Evolutionary conservation across 495 filamentous ascomycete genomes (phyloP), one percentile per base, ranked within the genome.

Genomic region (Neurospora sp.): DNA sequence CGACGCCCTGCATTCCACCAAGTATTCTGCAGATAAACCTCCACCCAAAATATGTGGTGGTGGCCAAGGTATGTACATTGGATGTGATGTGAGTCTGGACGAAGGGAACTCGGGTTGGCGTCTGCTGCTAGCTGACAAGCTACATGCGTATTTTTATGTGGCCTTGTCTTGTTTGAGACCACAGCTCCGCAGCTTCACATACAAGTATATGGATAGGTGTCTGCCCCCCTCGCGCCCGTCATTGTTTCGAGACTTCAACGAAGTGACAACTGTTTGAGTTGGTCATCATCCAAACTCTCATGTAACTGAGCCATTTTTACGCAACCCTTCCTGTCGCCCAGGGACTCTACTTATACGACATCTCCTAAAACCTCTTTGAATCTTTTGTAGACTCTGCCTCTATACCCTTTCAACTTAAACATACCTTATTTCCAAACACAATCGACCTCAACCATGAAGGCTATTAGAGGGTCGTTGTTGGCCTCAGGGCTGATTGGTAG

Each of bases 401-500:
- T 18, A 62, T 62, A 31, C 12, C 11, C 54, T 37, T 18, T 54
- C 14, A 37, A 35, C 54, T 66, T 35, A 12, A 16, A 9, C 31
- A 18, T 8, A 35, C 12, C 54, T 16, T 66, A 66, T 9, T 3
- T 14, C 14, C 3, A 23, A 27, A 23, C 0, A 27, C 14, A 8
- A 35, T 8, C 16, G 14, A 35, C 54, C 27, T 66, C 12, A 74
- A 70, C 16, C 23, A 79, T 77, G 76, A 79, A 70, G 35, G 0
- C 10, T 37, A 38, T 20, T 12, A 69, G 14, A 20, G 12, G 41
- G 54, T 62, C 69, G 12, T 66, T 75, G 71, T 12, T 74, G 48
- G 73, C 70, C 20, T 59, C 73, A 20, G 76, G 75, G 12, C 59
- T 80, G 18, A 23, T 70, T 40, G 74, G 79, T 80, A 74, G 72